These are phyloP conservation scores for Candida sanyaensis DNA, from an alignment of 1,139 yeast genomes.

Conservation along the genomic window DNA sequence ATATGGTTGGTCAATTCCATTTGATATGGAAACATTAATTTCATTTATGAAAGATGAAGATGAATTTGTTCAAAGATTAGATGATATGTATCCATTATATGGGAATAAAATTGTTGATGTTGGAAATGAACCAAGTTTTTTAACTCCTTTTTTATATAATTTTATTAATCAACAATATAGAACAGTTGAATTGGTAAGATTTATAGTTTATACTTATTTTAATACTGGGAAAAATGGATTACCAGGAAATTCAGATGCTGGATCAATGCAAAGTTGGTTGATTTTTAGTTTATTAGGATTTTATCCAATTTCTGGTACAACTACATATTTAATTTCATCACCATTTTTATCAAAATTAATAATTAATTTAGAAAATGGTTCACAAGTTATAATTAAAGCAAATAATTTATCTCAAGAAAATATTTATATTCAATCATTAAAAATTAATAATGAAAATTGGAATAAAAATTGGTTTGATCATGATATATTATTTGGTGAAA, in stretches of 20 bases:
- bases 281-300: constrained; percentile 36
- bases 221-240: constrained; percentile 20
- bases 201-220: constrained; percentile 29
- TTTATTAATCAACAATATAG: constrained; percentile 27
- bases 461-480: constrained; percentile 36
- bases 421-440: constrained; percentile 28
- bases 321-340: constrained; percentile 33
- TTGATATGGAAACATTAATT: constrained; percentile 31
- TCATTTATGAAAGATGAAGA: constrained; percentile 20
- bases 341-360: constrained; percentile 30
- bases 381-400: constrained; percentile 26
- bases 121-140: constrained; percentile 38
- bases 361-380: constrained; percentile 26
- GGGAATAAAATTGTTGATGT: constrained; percentile 31
- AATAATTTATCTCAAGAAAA: constrained; percentile 22
- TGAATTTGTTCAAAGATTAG: constrained; percentile 28
- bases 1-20: constrained; percentile 48
- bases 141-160: constrained; percentile 34
- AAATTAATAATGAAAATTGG: constrained; percentile 28
- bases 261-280: constrained; percentile 44
- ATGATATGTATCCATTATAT: constrained; percentile 35
- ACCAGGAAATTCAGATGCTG: constrained; percentile 44
- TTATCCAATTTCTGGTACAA: constrained; percentile 40
- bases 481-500: constrained; percentile 28
- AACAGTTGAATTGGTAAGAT: constrained; percentile 33